These are phyloP conservation scores for Cryptosporidium xiaoi DNA, from an alignment of 169 alveolate species.

Conservation along the genomic window DNA sequence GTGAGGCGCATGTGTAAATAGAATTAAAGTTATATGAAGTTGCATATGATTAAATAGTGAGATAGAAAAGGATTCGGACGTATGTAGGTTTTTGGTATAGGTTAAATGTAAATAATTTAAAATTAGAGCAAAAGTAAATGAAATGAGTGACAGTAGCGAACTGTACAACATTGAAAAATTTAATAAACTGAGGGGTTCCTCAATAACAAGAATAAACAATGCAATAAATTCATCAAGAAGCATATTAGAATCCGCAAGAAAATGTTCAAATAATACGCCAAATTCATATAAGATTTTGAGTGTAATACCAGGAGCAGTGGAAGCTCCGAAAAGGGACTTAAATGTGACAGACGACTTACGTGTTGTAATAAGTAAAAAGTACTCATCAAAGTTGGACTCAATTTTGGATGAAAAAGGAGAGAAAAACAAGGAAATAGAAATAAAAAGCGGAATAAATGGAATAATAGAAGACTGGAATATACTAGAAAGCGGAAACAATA, in stretches of 20 bases:
- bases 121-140: not conserved
- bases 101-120: not conserved
- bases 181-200: not conserved
- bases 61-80: not conserved
- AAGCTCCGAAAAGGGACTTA: slow-evolving; percentile 43
- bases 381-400: slow-evolving; percentile 25
- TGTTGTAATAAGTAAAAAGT: slow-evolving; percentile 31
- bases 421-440: slow-evolving; percentile 33
- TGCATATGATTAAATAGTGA: too few relatives aligned
- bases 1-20: too few relatives aligned
- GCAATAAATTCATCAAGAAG: slow-evolving; percentile 55
- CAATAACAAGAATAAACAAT: slow-evolving; percentile 27
- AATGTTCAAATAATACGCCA: slow-evolving; percentile 14
- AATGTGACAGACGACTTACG: slow-evolving; percentile 3
- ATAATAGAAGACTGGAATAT: slow-evolving; percentile 51
- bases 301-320: slow-evolving; percentile 54
- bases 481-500: not conserved
- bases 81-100: not conserved
- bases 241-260: slow-evolving; percentile 37
- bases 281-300: slow-evolving; percentile 28
- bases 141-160: slow-evolving; percentile 19
- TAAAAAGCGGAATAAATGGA: slow-evolving; percentile 36
- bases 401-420: not conserved
- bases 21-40: too few relatives aligned
- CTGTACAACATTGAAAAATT: slow-evolving; percentile 23